A percentile compares a stretch with the other conserved stretches of the same genome.
Conservation (phyloP, 352 stramenopile species). For the Pythium aquatile region DNA sequence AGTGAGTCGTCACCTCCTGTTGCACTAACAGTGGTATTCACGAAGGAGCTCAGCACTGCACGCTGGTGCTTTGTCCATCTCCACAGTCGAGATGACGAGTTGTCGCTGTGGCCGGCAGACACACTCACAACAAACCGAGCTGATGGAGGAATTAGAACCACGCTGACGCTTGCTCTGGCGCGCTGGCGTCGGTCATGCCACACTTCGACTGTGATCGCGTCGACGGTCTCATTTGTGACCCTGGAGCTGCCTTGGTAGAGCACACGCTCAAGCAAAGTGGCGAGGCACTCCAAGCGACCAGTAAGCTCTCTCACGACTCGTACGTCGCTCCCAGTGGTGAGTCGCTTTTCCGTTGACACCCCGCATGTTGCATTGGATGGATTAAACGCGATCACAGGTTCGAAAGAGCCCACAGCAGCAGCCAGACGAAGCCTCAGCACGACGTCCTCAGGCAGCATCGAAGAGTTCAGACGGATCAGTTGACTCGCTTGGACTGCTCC, state of each 20-base stretch:
- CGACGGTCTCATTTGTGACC: neutral
- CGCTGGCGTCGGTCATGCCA: neutral
- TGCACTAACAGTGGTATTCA: neutral
- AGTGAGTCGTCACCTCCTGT: neutral
- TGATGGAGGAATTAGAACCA: conserved; percentile 1
- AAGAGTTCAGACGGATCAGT: neutral
- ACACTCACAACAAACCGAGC: conserved; percentile 9
- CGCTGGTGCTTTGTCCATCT: neutral
- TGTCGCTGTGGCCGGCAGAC: neutral
- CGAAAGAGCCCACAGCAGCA: conserved; percentile 3
- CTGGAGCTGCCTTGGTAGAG: neutral
- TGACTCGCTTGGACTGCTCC: neutral
- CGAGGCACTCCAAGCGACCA: conserved; percentile 5
- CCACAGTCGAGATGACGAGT: neutral
- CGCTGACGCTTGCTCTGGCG: neutral
- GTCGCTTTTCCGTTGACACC: neutral
- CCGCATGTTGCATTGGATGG: neutral
- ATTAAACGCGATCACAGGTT: neutral
- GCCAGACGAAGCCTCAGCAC: neutral
- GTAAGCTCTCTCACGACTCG: neutral
- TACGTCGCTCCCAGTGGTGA: neutral
- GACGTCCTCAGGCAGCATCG: neutral
- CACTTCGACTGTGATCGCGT: conserved; percentile 6
- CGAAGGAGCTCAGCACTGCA: neutral
- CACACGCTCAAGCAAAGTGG: neutral